phyloP scores from a whole-genome alignment of 192 early-diverging fungal genomes.

The Coemansia sp. region DNA sequence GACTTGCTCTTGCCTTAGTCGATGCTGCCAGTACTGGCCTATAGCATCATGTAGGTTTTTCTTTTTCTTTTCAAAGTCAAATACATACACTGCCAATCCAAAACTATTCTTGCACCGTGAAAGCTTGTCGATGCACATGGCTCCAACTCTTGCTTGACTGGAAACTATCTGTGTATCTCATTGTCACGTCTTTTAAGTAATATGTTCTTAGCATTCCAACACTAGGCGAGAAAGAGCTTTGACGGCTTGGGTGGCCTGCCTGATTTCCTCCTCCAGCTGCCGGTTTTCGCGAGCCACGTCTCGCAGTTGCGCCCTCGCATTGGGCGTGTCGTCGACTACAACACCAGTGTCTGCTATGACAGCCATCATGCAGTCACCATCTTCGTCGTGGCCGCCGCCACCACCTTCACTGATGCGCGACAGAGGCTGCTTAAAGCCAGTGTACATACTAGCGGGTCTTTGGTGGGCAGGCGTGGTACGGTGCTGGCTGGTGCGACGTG shows the following conservation, averaged over 20 bases:
- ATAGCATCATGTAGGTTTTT: no score
- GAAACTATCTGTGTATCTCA: no score
- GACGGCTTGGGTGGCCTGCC: conserved; percentile 9
- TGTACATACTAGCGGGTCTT: neutral
- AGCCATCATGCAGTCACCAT: conserved; percentile 13
- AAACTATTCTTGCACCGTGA: no score
- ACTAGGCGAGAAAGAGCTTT: conserved; percentile 18
- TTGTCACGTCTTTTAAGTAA: neutral
- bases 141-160: no score
- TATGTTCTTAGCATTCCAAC: neutral
- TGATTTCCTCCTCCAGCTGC: conserved; percentile 10
- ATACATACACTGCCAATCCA: no score
- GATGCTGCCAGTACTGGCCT: no score
- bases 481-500: conserved; percentile 1
- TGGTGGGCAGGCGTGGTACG: neutral
- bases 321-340: neutral
- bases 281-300: conserved; percentile 11
- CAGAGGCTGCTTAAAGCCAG: conserved; percentile 6
- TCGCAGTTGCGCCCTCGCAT: conserved; percentile 3
- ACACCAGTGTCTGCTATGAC: neutral
- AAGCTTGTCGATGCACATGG: no score
- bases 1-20: no score
- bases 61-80: no score
- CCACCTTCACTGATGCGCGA: conserved; percentile 7
- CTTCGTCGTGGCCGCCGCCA: conserved; percentile 10